Conservation (phyloP, 1,139 yeast genomes). For the Yamadazyma sp. region DNA sequence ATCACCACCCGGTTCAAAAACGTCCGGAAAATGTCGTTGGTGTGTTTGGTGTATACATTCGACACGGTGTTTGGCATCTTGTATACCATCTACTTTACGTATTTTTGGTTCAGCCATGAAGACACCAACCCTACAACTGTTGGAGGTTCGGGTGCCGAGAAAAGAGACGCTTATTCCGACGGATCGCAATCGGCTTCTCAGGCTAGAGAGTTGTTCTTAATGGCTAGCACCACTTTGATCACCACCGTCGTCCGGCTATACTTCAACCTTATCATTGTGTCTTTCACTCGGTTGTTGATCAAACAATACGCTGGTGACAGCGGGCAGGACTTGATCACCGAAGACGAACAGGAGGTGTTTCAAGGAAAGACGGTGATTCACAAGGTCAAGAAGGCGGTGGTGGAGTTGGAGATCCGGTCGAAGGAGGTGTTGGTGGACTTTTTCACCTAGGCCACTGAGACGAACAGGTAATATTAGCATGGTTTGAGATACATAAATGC, state of each 20-base stretch:
- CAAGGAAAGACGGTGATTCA: slow-evolving; percentile 22
- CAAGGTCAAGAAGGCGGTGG: slow-evolving; percentile 22
- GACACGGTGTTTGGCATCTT: slow-evolving; percentile 69
- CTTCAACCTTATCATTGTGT: slow-evolving; percentile 61
- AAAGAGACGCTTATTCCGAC: slow-evolving; percentile 14
- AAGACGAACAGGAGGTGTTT: slow-evolving; percentile 29
- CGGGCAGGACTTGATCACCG: slow-evolving; percentile 18
- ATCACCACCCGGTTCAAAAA: slow-evolving; percentile 30
- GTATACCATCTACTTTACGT: slow-evolving; percentile 72
- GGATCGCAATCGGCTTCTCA: slow-evolving; percentile 64
- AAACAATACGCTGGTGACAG: slow-evolving; percentile 30
- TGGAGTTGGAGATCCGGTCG: slow-evolving; percentile 32
- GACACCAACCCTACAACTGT: slow-evolving; percentile 20
- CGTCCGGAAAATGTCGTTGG: slow-evolving; percentile 52
- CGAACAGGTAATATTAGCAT: too few species aligned
- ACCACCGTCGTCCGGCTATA: slow-evolving; percentile 61
- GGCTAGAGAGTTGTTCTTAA: slow-evolving; percentile 69
- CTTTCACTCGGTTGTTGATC: slow-evolving; percentile 54
- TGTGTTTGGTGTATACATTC: slow-evolving; percentile 59
- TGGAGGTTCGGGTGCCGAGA: slow-evolving; percentile 2
- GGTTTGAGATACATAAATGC: too few species aligned
- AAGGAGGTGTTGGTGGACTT: slow-evolving; percentile 28
- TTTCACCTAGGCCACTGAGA: slow-evolving; percentile 17
- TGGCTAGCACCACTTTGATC: slow-evolving; percentile 55
- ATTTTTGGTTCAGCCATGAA: slow-evolving; percentile 68